Evolutionary conservation across 148 eudicot species (phyloP), one percentile per base, ranked within the genome.

Genomic region (Silene uniflora): DNA sequence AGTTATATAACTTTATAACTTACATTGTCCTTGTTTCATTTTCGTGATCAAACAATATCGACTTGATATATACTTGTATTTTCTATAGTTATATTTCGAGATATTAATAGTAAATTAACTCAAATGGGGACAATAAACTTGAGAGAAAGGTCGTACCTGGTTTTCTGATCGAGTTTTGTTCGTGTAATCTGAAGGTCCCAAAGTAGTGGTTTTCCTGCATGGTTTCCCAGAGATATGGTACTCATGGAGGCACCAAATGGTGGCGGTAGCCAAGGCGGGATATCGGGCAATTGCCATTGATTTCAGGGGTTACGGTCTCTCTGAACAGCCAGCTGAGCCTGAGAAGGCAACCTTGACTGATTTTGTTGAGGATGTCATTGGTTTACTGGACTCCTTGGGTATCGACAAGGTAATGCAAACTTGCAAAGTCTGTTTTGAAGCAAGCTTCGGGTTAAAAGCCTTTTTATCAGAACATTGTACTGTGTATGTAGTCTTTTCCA

Each of bases 151-250:
- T 39, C 6, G 10, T 39, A 39, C 10, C 44, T 39, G 44, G 44
- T 39, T 39, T 39, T 39, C 44, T 39, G 44, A 39, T 39, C 10
- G 44, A 39, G 10, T 52, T 16, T 52, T 13, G 56, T 52, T 52
- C 17, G 14, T 12, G 17, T 7, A 52, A 3, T 47, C 17, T 80
- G 17, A 66, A 80, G 83, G 83, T 55, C 9, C 56, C 5, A 76
- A 76, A 35, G 79, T 76, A 56, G 83, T 76, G 29, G 42, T 81
- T 7, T 72, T 81, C 27, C 73, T 81, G 68, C 83, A 81, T 75
- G 80, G 90, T 21, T 87, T 87, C 76, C 90, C 88, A n/a, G 90
- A 87, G 67, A 85, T 85, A 39, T 87, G 90, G 90, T 87, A 87
- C 81, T 79, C 90, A 65, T 87, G 90, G 90, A 83, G 88, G 39